Conservation (phyloP, 345 rosid species). For the Aquilaria yunnanensis region DNA sequence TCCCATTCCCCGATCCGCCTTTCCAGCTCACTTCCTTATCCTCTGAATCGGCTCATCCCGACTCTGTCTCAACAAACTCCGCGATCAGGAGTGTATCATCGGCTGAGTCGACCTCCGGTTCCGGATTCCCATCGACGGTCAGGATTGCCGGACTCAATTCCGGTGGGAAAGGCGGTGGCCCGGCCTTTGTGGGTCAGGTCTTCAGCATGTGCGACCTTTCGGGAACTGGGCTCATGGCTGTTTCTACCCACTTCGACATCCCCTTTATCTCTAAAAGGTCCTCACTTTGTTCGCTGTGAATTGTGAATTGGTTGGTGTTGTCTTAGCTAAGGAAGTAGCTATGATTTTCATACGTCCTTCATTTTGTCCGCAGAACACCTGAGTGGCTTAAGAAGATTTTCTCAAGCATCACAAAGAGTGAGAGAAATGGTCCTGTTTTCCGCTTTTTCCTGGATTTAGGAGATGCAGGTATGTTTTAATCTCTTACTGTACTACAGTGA, state of each 20-base stretch:
- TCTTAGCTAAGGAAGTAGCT: background rate
- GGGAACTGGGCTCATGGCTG: slow-evolving; percentile 96
- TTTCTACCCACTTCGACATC: slow-evolving; percentile 80
- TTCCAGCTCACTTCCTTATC: slow-evolving; percentile 17
- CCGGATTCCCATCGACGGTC: slow-evolving; percentile 74
- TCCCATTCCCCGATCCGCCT: slow-evolving; percentile 35
- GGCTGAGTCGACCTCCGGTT: slow-evolving; percentile 42
- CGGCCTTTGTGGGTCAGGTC: slow-evolving; percentile 96
- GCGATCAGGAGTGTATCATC: slow-evolving; percentile 36
- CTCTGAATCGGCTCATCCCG: slow-evolving; percentile 28
- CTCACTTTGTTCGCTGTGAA: background rate
- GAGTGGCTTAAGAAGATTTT: slow-evolving; percentile 90
- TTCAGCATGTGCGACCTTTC: slow-evolving; percentile 98
- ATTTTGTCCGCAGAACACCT: slow-evolving; percentile 48
- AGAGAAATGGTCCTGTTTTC: slow-evolving; percentile 86
- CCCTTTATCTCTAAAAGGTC: slow-evolving; percentile 88
- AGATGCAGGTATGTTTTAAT: slow-evolving; percentile 64
- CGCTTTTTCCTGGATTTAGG: slow-evolving; percentile 94
- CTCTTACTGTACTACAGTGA: background rate
- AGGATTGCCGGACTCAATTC: slow-evolving; percentile 66
- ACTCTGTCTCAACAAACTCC: slow-evolving; percentile 44
- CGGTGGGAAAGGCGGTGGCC: slow-evolving; percentile 67
- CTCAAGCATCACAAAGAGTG: slow-evolving; percentile 67
- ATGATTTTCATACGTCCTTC: background rate
- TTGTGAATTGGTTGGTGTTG: background rate